phyloP scores from a whole-genome alignment of 176 grass and related monocot species.

The Leersia perrieri region DNA sequence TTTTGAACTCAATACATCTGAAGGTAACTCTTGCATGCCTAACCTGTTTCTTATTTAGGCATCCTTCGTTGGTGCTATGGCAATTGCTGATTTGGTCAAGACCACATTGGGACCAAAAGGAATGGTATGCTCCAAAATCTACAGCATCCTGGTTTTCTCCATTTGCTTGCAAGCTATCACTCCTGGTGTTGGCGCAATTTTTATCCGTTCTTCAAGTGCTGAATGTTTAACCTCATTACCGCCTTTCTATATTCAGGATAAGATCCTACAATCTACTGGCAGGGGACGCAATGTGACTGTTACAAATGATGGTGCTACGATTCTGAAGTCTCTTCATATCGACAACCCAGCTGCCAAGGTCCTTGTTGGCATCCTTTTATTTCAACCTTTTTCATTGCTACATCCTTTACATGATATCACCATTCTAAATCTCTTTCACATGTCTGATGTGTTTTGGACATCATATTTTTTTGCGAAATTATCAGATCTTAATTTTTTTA shows the following conservation, averaged over 20 bases:
- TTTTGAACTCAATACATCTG: neutral
- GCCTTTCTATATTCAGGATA: constrained; percentile 50
- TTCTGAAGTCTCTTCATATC: constrained; percentile 94
- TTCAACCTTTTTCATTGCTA: neutral
- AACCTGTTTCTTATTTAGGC: constrained; percentile 27
- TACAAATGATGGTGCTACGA: constrained; percentile 95
- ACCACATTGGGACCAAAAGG: constrained; percentile 93
- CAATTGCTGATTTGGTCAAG: constrained; percentile 73
- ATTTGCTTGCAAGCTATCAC: neutral
- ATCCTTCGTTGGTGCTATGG: constrained; percentile 87
- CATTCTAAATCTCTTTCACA: neutral
- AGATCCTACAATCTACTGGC: constrained; percentile 92
- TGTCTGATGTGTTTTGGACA: neutral
- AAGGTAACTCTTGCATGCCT: neutral
- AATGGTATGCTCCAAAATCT: constrained; percentile 57
- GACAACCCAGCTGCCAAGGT: constrained; percentile 95
- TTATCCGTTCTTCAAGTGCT: neutral
- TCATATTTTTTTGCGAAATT: neutral
- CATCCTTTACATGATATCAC: neutral
- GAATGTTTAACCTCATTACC: neutral
- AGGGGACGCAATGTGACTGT: constrained; percentile 74
- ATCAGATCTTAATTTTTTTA: neutral
- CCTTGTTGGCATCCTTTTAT: constrained; percentile 94
- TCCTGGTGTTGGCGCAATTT: neutral
- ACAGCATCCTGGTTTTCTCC: neutral